phyloP scores from a whole-genome alignment of 768 basidiomycete genomes.

The Podaxis sp. region DNA sequence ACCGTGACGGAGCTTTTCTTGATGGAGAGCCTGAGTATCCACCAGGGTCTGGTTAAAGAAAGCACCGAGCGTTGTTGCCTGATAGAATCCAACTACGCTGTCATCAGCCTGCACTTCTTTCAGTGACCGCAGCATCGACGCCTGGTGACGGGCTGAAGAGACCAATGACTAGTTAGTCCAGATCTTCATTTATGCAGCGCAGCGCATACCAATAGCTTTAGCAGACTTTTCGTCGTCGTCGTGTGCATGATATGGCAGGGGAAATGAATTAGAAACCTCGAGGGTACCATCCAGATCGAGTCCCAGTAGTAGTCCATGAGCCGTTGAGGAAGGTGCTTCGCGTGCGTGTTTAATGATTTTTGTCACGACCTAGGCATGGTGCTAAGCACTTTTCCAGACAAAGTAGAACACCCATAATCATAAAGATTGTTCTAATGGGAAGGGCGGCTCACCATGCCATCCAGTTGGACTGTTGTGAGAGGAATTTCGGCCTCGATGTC shows the following conservation, averaged over 20 bases:
- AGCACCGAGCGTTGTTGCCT: conserved; percentile 81
- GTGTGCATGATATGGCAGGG: conserved; percentile 67
- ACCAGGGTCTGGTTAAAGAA: conserved; percentile 81
- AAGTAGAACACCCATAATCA: not conserved
- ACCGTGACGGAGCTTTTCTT: conserved; percentile 82
- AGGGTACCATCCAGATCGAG: conserved; percentile 90
- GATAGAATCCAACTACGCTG: conserved; percentile 92
- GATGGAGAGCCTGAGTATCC: conserved; percentile 83
- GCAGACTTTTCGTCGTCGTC: conserved; percentile 85
- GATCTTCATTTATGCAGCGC: not conserved
- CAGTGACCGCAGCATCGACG: conserved; percentile 80
- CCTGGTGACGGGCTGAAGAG: conserved; percentile 72
- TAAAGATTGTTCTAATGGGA: conserved; percentile 10
- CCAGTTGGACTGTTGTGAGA: conserved; percentile 76
- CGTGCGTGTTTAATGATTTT: conserved; percentile 94
- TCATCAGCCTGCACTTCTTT: conserved; percentile 92
- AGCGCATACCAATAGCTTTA: conserved; percentile 66
- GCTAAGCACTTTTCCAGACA: not conserved
- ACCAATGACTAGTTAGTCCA: conserved; percentile 17
- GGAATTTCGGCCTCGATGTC: conserved; percentile 92
- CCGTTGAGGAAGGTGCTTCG: conserved; percentile 70
- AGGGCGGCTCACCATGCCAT: conserved; percentile 68
- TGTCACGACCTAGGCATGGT: conserved; percentile 68
- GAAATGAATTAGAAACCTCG: conserved; percentile 90
- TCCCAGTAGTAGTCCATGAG: conserved; percentile 85